Evolutionary conservation across 148 eudicot genomes (phyloP), one percentile per base, ranked within the genome.

Genomic region (Vaccinium vitisidaea): DNA sequence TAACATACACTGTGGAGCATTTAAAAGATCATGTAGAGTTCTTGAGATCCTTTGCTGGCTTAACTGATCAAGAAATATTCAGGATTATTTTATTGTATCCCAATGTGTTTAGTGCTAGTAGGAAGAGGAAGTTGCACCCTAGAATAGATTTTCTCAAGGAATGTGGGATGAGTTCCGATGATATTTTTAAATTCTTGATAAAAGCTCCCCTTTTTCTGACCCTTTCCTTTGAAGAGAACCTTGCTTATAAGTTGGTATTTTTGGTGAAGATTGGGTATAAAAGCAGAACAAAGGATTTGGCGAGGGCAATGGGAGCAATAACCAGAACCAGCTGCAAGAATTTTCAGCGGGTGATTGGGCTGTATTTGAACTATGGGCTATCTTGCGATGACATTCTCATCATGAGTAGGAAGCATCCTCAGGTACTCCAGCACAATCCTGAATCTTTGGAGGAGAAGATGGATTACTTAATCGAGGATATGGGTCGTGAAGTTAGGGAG

Each of bases 401-500:
- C 53, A 94, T 94, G 98, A 91, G 95, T 90, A 92, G 86, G 89
- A 95, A 92, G 86, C 99, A 93, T 85, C 95, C 94, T 12, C 99
- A 94, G 84, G 90, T 96, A 67, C 84, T 96, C 86, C 99, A 96
- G 75, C 93, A 94, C 79, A 96, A 92, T 87, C 95, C 92, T 23
- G 91, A 88, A 58, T 94, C 98, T 5, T 82, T 96, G 78, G 98
- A 89, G 88, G 92, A 94, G 88, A 96, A 96, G 89, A 83, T 94
- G 88, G 94, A 91, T 59, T 96, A 94, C 86, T 92, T 96, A 92
- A 83, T 93, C 50, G 91, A 93, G 83, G 98, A 90, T 32, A 97
- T 97, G 98, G 96, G 95, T 80, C 90, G 98, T 55, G 99, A 94
- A 84, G 90, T 95, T 49, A 92, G 92, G 85, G 99, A 95, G 87